Percentiles rank a stretch among this genome's conserved stretches.
These are phyloP conservation scores for Cladophialophora psammophila DNA, from an alignment of 2,329 filamentous ascomycete genomes.

Conservation along the genomic window DNA sequence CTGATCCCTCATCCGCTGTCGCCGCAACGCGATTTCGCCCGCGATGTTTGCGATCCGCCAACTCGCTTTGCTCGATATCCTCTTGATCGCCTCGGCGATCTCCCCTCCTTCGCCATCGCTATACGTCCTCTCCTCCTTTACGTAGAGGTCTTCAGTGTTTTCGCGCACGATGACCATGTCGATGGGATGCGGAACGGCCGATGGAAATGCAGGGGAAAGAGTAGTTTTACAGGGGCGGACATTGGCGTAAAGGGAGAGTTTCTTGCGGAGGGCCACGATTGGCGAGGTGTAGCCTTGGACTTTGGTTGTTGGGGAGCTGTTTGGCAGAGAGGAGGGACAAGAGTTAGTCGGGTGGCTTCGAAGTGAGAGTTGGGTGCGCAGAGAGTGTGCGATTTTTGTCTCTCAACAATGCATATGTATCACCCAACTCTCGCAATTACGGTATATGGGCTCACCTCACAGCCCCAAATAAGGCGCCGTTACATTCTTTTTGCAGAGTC, in stretches of 20 bases:
- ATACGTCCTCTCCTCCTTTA: slow-evolving; percentile 92
- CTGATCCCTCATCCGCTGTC: slow-evolving; percentile 76
- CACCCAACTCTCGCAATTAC: background rate
- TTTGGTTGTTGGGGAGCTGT: slow-evolving; percentile 80
- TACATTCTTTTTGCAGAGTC: slow-evolving; percentile 86
- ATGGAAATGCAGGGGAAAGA: slow-evolving; percentile 54
- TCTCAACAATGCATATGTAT: background rate
- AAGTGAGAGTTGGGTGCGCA: background rate
- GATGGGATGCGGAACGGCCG: slow-evolving; percentile 66
- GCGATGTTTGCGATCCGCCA: slow-evolving; percentile 90
- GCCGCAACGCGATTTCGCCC: slow-evolving; percentile 87
- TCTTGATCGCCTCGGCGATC: slow-evolving; percentile 97
- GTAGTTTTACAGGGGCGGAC: slow-evolving; percentile 93
- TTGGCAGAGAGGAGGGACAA: background rate
- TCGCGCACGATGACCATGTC: slow-evolving; percentile 98
- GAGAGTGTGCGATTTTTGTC: background rate
- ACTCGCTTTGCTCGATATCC: slow-evolving; percentile 85
- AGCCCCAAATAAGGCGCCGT: slow-evolving; percentile 95
- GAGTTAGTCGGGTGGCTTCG: slow-evolving; percentile 14
- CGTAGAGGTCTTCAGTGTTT: slow-evolving; percentile 98
- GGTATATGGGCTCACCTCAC: slow-evolving; percentile 65
- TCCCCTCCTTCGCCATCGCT: slow-evolving; percentile 73
- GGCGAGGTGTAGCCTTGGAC: slow-evolving; percentile 96
- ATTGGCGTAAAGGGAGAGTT: slow-evolving; percentile 94
- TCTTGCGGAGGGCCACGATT: slow-evolving; percentile 95